These are phyloP conservation scores for Primulina eburnea DNA, from an alignment of 257 asterid genomes.

Conservation along the genomic window DNA sequence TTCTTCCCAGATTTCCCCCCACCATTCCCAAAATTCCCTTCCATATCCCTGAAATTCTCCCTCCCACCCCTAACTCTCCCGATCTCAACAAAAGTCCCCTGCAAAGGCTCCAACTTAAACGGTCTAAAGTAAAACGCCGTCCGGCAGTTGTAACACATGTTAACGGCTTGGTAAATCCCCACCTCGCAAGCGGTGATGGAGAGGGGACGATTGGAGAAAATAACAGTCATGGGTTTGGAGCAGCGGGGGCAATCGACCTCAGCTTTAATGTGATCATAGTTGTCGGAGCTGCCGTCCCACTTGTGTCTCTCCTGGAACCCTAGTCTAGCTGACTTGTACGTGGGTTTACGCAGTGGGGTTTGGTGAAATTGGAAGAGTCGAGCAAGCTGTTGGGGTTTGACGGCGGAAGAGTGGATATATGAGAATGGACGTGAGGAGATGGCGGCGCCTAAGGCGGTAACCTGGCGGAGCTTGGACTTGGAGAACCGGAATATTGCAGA, in stretches of 20 bases:
- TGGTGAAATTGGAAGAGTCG: slow-evolving; percentile 22
- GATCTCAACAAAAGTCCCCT: slow-evolving; percentile 83
- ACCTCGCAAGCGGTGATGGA: slow-evolving; percentile 58
- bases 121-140: slow-evolving; percentile 91
- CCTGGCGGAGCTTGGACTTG: slow-evolving; percentile 49
- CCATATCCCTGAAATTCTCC: slow-evolving; percentile 35
- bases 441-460: slow-evolving; percentile 27
- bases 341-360: slow-evolving; percentile 24
- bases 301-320: slow-evolving; percentile 59
- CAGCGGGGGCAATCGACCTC: slow-evolving; percentile 87
- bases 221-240: slow-evolving; percentile 56
- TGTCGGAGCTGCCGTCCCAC: slow-evolving; percentile 74
- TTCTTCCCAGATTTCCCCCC: slow-evolving; percentile 41
- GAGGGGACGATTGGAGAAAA: slow-evolving; percentile 81
- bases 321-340: slow-evolving; percentile 19
- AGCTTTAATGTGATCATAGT: slow-evolving; percentile 68
- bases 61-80: slow-evolving; percentile 69
- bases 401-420: slow-evolving; percentile 33
- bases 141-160: slow-evolving; percentile 67
- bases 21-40: slow-evolving; percentile 28
- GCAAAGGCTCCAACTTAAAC: slow-evolving; percentile 75
- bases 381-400: slow-evolving; percentile 14
- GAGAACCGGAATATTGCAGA: slow-evolving; percentile 43
- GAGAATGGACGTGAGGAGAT: slow-evolving; percentile 24
- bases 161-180: slow-evolving; percentile 82